Evolutionary conservation across 116 monocot genomes (phyloP).

Genomic region (Papilionanthe hybrid): DNA sequence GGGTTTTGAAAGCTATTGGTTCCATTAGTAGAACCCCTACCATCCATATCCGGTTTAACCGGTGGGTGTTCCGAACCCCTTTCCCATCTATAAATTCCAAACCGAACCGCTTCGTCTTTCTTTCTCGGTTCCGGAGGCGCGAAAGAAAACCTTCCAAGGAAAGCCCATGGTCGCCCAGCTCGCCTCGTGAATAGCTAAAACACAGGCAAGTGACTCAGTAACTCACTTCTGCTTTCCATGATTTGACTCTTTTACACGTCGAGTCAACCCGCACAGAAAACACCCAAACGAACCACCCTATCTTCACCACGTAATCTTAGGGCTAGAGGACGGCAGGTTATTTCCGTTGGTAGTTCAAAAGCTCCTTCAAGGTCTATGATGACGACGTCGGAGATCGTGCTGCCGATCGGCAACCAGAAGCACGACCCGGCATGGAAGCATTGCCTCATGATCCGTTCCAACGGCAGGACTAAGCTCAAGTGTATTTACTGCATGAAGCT

Average conservation of each 20-base stretch:
- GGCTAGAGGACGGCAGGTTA: neutral
- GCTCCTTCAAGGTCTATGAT: slow-evolving; percentile 15
- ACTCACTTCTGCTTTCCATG: neutral
- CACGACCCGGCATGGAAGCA: slow-evolving; percentile 99
- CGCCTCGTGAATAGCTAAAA: slow-evolving; percentile 9
- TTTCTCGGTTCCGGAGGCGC: neutral
- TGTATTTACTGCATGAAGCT: slow-evolving; percentile 84
- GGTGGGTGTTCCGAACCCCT: slow-evolving; percentile 22
- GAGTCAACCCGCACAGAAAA: neutral
- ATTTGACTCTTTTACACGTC: neutral
- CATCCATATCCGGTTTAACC: slow-evolving; percentile 37
- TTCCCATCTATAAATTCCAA: slow-evolving; percentile 20
- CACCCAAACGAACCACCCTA: neutral
- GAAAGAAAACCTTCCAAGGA: slow-evolving; percentile 7
- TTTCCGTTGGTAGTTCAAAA: neutral
- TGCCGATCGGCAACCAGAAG: slow-evolving; percentile 90
- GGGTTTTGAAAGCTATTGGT: neutral
- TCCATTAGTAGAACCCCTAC: too few relatives aligned
- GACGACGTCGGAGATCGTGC: slow-evolving; percentile 45
- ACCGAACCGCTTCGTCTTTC: slow-evolving; percentile 39
- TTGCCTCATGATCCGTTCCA: slow-evolving; percentile 77
- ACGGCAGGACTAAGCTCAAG: slow-evolving; percentile 61
- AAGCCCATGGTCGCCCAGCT: neutral
- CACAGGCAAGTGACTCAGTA: neutral
- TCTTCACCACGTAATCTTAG: neutral